Base-by-base conservation (phyloP, 2,329 filamentous ascomycete species). In the Sclerotinia trifoliorum region DNA sequence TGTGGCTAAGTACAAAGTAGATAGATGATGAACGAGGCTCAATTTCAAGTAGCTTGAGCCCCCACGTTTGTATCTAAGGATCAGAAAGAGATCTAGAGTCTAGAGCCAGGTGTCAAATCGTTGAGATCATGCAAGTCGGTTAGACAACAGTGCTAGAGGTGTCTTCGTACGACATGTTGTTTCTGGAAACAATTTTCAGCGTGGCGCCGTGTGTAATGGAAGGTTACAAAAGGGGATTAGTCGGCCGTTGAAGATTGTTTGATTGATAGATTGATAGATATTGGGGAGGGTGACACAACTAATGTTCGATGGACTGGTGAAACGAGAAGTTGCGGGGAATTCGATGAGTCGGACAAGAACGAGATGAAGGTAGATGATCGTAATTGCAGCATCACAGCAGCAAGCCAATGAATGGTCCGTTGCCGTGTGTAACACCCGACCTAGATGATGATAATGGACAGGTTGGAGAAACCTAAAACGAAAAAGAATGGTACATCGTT, bases 251-350 rank as follows among this genome's bases (percentile, higher is more conserved):
- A 24, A 5, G 35, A 24, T 58, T 44, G 44, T n/a, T 61, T 35
- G 52, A 24, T 35, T 15, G 35, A 26, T 51, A 24, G 49, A 51
- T 51, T 24, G n/a, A 52, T 52, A 48, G 19, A 51, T 39, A 24
- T 35, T 49, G 32, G 19, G 19, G 52, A 55, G 10, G 11, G 58
- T 39, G 46, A 32, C 13, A 62, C 46, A 21, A 21, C 46, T 62
- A 62, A 39, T n/a, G 44, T 44, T 35, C 44, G n/a, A 61, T 24
- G 21, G 44, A 44, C 4, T 39, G 44, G 44, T 62, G 58, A 51
- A 62, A 62, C 58, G 19, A 24, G 58, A 24, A 19, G 29, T 62
- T 44, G 58, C 58, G 58, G 44, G 44, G 58, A 49, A 49, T 62
- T 49, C 13, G 29, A 62, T 39, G 58, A 51, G 21, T 49, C 19